phyloP scores from a whole-genome alignment of 371 early-diverging fungal species.

The Haplosporangium sp. region DNA sequence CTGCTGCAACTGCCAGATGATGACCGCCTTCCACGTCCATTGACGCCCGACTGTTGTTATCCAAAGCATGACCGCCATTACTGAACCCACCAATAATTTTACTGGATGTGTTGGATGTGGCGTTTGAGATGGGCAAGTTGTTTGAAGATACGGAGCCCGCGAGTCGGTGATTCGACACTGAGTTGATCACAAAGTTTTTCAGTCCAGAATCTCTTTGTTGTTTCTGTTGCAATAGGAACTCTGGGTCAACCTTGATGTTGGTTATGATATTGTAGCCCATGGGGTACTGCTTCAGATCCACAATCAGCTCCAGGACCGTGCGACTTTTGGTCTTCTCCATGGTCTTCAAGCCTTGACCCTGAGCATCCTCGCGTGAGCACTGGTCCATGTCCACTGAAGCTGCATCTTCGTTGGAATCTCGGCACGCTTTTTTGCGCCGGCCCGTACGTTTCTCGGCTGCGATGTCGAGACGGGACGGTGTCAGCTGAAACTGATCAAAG shows the following conservation, averaged over 20 bases:
- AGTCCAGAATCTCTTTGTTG: slow-evolving; percentile 31
- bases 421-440: slow-evolving; percentile 16
- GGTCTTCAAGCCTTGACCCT: slow-evolving; percentile 9
- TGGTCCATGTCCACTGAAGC: slow-evolving; percentile 14
- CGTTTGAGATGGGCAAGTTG: neutral
- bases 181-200: slow-evolving; percentile 10
- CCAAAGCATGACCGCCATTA: neutral
- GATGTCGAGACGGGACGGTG: slow-evolving; percentile 31
- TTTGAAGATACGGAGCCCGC: slow-evolving; percentile 8
- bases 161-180: slow-evolving; percentile 20
- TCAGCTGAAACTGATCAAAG: slow-evolving; percentile 46
- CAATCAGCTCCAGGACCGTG: slow-evolving; percentile 48
- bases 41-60: neutral
- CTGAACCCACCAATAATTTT: slow-evolving; percentile 44
- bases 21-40: slow-evolving; percentile 5
- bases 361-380: slow-evolving; percentile 2
- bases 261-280: slow-evolving; percentile 58
- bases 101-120: slow-evolving; percentile 1
- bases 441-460: slow-evolving; percentile 21
- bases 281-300: slow-evolving; percentile 59
- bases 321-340: slow-evolving; percentile 21
- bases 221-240: slow-evolving; percentile 50
- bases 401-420: slow-evolving; percentile 32
- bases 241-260: slow-evolving; percentile 52
- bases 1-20: neutral